A percentile compares a stretch with the other conserved stretches of the same genome.
phyloP scores from a whole-genome alignment of 306 rosid genomes.

The Aeschynomene evenia region DNA sequence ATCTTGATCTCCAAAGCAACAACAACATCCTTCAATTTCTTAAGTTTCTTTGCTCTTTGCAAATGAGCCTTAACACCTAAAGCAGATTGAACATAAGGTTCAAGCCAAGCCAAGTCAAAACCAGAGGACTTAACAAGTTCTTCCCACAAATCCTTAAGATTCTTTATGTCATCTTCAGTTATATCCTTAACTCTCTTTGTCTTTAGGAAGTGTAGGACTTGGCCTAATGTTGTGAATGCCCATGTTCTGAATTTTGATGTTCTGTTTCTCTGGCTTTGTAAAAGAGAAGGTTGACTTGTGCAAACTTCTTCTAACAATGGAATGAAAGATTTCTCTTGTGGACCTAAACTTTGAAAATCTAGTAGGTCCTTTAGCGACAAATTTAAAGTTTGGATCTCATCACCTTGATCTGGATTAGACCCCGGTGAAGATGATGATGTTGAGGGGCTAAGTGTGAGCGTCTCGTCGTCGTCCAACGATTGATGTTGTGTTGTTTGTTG shows the following conservation, averaged over 20 bases:
- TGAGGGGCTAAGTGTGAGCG: constrained; percentile 7
- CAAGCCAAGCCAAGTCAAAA: constrained; percentile 45
- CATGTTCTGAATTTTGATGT: constrained; percentile 22
- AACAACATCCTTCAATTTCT: constrained; percentile 27
- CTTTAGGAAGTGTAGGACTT: constrained; percentile 36
- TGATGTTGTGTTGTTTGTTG: constrained; percentile 10
- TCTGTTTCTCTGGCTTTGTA: constrained; percentile 25
- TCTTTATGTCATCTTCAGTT: constrained; percentile 18
- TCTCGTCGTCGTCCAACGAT: constrained; percentile 21
- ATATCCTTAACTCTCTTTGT: constrained; percentile 35
- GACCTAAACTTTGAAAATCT: constrained; percentile 15
- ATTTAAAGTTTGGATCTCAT: constrained; percentile 9
- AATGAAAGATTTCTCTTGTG: constrained; percentile 21
- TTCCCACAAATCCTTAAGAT: constrained; percentile 34
- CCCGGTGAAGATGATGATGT: neutral
- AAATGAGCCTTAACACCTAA: constrained; percentile 28
- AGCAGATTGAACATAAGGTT: constrained; percentile 40
- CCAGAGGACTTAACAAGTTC: constrained; percentile 38
- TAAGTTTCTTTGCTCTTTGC: constrained; percentile 29
- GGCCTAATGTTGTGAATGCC: constrained; percentile 43
- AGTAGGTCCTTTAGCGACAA: constrained; percentile 31
- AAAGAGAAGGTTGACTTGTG: constrained; percentile 31
- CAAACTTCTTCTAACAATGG: constrained; percentile 45
- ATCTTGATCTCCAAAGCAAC: constrained; percentile 36
- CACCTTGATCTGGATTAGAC: constrained; percentile 22